phyloP scores from a whole-genome alignment of 2,329 filamentous ascomycete species.

The Cladorrhinum sp. region DNA sequence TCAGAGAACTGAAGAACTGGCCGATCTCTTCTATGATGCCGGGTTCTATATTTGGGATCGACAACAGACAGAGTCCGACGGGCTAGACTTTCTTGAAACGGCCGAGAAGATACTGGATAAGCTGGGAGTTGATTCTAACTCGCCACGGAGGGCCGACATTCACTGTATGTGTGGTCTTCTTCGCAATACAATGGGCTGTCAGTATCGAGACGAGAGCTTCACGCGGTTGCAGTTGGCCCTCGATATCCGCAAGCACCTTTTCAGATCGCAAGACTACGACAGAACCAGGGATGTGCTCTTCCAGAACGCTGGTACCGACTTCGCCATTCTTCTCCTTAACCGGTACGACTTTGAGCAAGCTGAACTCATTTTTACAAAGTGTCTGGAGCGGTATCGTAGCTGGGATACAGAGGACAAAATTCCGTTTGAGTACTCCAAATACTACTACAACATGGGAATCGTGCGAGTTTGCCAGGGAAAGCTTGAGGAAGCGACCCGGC shows the following conservation, averaged over 20 bases:
- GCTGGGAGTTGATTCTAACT: neutral
- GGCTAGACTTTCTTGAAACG: constrained; percentile 15
- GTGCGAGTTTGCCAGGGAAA: constrained; percentile 15
- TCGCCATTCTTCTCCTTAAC: constrained; percentile 20
- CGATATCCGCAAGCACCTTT: constrained; percentile 17
- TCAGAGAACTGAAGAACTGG: constrained; percentile 10
- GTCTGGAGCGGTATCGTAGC: constrained; percentile 11
- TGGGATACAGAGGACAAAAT: constrained; percentile 21
- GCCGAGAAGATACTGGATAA: constrained; percentile 19
- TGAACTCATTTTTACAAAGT: constrained; percentile 11
- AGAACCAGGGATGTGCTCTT: constrained; percentile 18
- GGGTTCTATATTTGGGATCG: constrained; percentile 22
- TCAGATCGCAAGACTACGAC: neutral
- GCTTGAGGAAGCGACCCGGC: constrained; percentile 6
- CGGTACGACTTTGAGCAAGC: constrained; percentile 22
- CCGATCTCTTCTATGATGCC: constrained; percentile 22
- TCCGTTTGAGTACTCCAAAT: constrained; percentile 26
- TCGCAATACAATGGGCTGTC: constrained; percentile 11
- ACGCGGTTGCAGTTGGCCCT: constrained; percentile 11
- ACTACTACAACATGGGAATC: constrained; percentile 20
- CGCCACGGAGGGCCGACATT: constrained; percentile 20
- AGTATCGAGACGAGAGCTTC: neutral
- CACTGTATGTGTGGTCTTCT: constrained; percentile 22
- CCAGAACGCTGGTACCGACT: constrained; percentile 24
- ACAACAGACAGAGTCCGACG: constrained; percentile 11